Evolutionary conservation across 2,329 filamentous ascomycete species (phyloP).

Genomic region (Paramyrothecium roridum): DNA sequence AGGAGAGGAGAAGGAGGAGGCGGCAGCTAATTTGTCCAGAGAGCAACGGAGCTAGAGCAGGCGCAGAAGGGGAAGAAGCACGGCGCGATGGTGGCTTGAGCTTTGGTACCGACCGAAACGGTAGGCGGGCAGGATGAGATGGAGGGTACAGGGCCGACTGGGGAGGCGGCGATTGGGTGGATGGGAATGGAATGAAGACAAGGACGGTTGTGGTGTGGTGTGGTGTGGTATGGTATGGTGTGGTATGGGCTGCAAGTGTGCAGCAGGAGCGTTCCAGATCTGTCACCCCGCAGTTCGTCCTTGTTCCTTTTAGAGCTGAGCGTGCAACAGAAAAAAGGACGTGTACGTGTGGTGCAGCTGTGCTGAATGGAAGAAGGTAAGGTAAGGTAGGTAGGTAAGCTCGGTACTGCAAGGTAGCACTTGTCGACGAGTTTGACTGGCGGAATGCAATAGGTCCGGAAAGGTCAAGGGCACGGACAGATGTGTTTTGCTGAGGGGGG

Average conservation of each 20-base stretch:
- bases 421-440: too few relatives aligned
- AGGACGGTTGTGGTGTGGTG: neutral
- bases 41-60: conserved; percentile 2
- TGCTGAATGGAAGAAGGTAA: neutral
- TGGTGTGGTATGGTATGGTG: neutral
- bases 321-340: neutral
- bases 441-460: too few relatives aligned
- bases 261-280: conserved; percentile 5
- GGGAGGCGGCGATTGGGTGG: neutral
- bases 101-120: neutral
- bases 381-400: neutral
- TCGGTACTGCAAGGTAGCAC: neutral
- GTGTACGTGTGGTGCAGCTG: neutral
- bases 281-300: conserved; percentile 8
- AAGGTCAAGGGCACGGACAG: neutral
- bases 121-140: neutral
- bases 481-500: neutral
- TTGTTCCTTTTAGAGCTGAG: neutral
- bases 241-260: conserved; percentile 1
- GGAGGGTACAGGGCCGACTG: neutral
- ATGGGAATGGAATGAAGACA: neutral
- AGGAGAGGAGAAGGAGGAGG: neutral
- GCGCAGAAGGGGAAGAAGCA: conserved; percentile 1
- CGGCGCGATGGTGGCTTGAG: neutral
- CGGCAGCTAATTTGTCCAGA: neutral